Evolutionary conservation across 352 stramenopile species (phyloP).

Genomic region (Pythium aquatile): DNA sequence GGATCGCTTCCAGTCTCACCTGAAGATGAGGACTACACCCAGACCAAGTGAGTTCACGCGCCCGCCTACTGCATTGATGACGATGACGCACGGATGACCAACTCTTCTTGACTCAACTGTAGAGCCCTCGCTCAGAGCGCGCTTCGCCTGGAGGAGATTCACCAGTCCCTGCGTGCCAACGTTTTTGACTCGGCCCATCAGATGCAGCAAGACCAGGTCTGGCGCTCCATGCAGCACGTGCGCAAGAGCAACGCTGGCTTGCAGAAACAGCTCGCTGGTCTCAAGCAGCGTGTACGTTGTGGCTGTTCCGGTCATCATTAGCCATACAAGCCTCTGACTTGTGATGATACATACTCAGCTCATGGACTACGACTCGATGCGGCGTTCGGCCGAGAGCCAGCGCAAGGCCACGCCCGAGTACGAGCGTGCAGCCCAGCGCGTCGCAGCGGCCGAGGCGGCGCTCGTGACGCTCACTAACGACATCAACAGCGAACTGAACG

Average conservation of each 20-base stretch:
- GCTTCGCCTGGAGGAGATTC: conserved; percentile 35
- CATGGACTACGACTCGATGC: conserved; percentile 71
- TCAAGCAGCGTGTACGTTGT: conserved; percentile 33
- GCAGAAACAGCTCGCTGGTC: conserved; percentile 31
- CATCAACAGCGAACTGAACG: conserved; percentile 65
- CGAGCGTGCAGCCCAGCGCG: conserved; percentile 62
- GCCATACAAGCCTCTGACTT: neutral
- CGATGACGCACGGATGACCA: neutral
- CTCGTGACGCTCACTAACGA: conserved; percentile 54
- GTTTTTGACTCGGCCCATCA: conserved; percentile 32
- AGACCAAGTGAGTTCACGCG: conserved; percentile 17
- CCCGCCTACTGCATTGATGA: too few species aligned
- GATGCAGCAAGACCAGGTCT: conserved; percentile 34
- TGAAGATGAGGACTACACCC: conserved; percentile 28
- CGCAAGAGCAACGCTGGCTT: conserved; percentile 29
- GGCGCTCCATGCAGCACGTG: conserved; percentile 31
- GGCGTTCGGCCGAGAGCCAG: conserved; percentile 57
- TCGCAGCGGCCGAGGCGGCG: conserved; percentile 42
- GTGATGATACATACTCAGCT: conserved; percentile 29
- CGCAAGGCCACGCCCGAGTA: conserved; percentile 63
- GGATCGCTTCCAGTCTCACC: conserved; percentile 3
- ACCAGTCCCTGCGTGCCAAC: conserved; percentile 33
- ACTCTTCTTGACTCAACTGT: neutral
- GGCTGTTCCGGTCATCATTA: neutral
- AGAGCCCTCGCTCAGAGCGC: conserved; percentile 35